Base-by-base conservation (phyloP, 2,329 filamentous ascomycete genomes). In the Talaromyces sp. region DNA sequence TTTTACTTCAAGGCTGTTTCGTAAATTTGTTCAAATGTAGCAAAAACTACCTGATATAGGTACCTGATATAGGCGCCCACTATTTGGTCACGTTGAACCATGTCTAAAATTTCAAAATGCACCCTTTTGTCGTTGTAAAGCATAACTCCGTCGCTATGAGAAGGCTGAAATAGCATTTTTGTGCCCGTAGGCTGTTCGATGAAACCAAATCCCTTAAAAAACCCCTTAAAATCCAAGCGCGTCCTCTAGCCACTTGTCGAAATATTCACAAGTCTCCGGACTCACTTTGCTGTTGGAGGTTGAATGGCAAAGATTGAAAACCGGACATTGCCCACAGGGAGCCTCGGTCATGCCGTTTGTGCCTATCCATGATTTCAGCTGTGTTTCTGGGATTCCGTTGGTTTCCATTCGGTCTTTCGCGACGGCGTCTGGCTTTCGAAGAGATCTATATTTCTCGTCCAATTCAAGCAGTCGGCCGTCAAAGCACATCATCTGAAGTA, bases 251-350 rank as follows among this genome's bases (percentile, higher is more conserved):
- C 94, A 99, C 57, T 87, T 84, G 64, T 89, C 84, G 70, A 96
- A 97, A 72, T 99, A 99, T 58, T 91, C 88, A 75, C 94, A 99
- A 56, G 89, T 96, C 65, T 86, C 88, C 0, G 93, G 91, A 68
- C 88, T 95, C 24, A 99, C 91, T 0, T 92, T 91, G 0, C 93
- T 93, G 7, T 91, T 92, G 62, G 96, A 93, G 7, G 91, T 92
- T 62, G 96, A 91, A 65, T 91, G 89, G 72, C 94, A 99, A 1
- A 97, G 82, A 61, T 94, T 89, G 72, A 96, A 96, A 2, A 97
- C 93, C 0, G 94, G 94, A 74, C 94, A 99, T 59, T 86, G 83
- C 1, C 93, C 92, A 74, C 94, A 99, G 0, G 94, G 94, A 2
- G 89, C 88, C 73, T 97, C 92, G 1, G 90, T 95, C 65, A 93